Base-by-base conservation (phyloP, 1,284 basidiomycete species). In the Pseudozyma pruni region DNA sequence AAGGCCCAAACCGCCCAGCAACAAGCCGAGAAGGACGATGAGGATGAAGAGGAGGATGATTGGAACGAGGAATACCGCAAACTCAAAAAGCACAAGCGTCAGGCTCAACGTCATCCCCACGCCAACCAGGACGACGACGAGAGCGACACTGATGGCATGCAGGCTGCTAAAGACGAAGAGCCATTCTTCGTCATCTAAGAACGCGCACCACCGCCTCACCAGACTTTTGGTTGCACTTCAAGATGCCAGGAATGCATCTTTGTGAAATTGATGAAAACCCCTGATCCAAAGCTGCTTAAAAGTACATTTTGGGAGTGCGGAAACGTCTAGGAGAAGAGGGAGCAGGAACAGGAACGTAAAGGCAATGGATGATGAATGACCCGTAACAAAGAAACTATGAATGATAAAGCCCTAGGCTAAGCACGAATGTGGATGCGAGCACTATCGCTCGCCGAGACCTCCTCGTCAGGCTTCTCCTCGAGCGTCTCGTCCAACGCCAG, bases 1-100 rank as follows among this genome's bases (percentile, higher is more conserved):
- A 32, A 40, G 16, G 38, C 23, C 17, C 32, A 34, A 33, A 10
- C 40, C 20, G 8, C 16, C 25, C 7, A 23, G 13, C 40, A 50
- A 29, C 17, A 38, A n/a, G 35, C 37, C 22, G 44, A 62, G 9
- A 3, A 34, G 9, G 34, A 22, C 11, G 35, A 55, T 8, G 70
- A 78, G 0, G 67, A 62, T 0, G 67, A 72, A 13, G 60, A 61
- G 35, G 75, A 78, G n/a, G 68, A 73, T 25, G 74, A 72, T 27
- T 79, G 74, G 72, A 42, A 57, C 22, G 66, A 60, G 23, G 76
- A 78, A 33, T 74, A 75, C 44, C 69, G 75, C 9, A 72, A 72
- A 17, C 54, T 63, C 6, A 73, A 72, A 34, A 67, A 72, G 42
- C 62, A 73, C 6, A 74, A 70, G 35, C 55, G 56, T 16, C 35